phyloP scores from a whole-genome alignment of 2,329 filamentous ascomycete species.

The Pestalotiopsis sp. region DNA sequence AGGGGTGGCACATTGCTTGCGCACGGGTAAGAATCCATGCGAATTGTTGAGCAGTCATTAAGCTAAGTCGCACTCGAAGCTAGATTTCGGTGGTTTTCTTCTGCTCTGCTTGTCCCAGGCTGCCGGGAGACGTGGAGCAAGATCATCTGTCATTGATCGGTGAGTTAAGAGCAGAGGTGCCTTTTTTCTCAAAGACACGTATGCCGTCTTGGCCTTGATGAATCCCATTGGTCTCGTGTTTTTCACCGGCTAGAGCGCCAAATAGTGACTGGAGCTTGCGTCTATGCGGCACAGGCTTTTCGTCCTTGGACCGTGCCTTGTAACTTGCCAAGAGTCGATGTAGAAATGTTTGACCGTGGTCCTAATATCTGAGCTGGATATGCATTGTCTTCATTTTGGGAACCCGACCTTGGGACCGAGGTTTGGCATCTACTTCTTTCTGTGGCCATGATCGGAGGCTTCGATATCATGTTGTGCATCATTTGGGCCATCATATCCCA shows the following conservation, averaged over 20 bases:
- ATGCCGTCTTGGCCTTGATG: not conserved
- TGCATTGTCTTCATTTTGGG: no score
- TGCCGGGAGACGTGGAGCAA: not conserved
- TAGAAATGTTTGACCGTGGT: not conserved
- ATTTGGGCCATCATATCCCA: not conserved
- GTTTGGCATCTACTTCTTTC: not conserved
- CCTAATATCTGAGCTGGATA: not conserved
- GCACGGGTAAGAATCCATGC: not conserved
- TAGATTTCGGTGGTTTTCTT: not conserved
- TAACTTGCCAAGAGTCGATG: not conserved
- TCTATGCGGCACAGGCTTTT: not conserved
- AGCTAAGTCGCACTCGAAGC: not conserved
- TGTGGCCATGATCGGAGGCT: not conserved
- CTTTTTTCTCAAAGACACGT: not conserved
- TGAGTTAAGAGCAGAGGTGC: not conserved
- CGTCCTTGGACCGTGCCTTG: not conserved
- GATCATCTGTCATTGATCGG: not conserved
- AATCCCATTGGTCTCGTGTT: not conserved
- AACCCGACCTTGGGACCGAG: not conserved
- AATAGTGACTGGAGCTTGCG: not conserved
- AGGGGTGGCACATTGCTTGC: not conserved
- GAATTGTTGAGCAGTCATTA: not conserved
- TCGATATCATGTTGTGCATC: not conserved
- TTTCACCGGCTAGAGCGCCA: not conserved
- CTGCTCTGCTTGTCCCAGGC: not conserved